phyloP scores from a whole-genome alignment of 2,329 filamentous ascomycete species.

The Pestalotiopsis sp. region DNA sequence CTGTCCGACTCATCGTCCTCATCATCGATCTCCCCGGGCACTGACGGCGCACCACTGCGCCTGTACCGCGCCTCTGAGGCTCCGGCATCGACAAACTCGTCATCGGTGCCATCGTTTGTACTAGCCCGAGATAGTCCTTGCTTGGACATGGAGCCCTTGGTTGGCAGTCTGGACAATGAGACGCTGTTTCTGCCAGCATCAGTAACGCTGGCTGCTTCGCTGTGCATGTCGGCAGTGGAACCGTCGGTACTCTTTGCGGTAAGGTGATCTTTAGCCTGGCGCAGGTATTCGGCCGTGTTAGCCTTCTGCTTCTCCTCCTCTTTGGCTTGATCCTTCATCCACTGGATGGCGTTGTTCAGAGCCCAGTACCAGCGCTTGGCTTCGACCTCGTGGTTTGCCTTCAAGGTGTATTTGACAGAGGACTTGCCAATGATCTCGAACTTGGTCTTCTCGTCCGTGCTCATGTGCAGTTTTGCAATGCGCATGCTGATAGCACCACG shows the following conservation, averaged over 20 bases:
- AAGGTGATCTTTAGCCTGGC: slow-evolving; percentile 78
- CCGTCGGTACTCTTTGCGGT: slow-evolving; percentile 44
- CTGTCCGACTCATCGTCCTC: slow-evolving; percentile 64
- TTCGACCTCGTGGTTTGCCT: slow-evolving; percentile 97
- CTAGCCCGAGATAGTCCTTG: slow-evolving; percentile 40
- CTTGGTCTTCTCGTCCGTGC: slow-evolving; percentile 92
- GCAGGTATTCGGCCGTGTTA: slow-evolving; percentile 72
- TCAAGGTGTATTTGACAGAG: slow-evolving; percentile 96
- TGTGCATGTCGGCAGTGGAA: slow-evolving; percentile 46
- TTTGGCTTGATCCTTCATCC: slow-evolving; percentile 94
- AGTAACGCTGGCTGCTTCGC: slow-evolving; percentile 52
- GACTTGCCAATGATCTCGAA: slow-evolving; percentile 99
- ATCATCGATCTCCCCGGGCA: slow-evolving; percentile 45
- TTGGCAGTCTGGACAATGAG: slow-evolving; percentile 42
- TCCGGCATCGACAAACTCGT: slow-evolving; percentile 49
- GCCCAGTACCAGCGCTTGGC: slow-evolving; percentile 99
- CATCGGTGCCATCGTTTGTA: slow-evolving; percentile 49
- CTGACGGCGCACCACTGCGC: slow-evolving; percentile 34
- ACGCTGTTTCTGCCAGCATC: slow-evolving; percentile 45
- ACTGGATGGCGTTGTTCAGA: slow-evolving; percentile 97
- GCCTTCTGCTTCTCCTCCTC: slow-evolving; percentile 80
- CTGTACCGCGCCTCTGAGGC: slow-evolving; percentile 43
- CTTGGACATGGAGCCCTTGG: slow-evolving; percentile 28
- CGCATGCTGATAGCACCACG: slow-evolving; percentile 98
- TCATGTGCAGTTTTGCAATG: slow-evolving; percentile 93